These are phyloP conservation scores for Tephrocybe sp. DNA, from an alignment of 768 basidiomycete genomes.

Conservation along the genomic window DNA sequence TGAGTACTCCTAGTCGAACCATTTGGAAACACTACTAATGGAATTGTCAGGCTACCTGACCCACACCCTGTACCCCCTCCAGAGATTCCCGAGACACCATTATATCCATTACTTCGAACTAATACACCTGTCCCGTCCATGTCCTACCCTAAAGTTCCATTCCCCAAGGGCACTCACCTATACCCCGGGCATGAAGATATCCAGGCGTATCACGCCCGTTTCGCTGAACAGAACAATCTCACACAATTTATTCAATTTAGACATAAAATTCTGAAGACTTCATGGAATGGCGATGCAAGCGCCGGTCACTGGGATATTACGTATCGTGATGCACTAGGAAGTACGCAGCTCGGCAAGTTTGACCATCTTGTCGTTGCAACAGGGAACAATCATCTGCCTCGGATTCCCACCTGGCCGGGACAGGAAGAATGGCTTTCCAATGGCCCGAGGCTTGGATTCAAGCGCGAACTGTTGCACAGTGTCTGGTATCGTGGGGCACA, in stretches of 20 bases:
- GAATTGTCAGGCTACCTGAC: slow-evolving; percentile 31
- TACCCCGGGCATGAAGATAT: slow-evolving; percentile 49
- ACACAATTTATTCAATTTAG: slow-evolving; percentile 39
- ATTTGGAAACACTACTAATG: neutral
- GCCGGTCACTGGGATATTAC: slow-evolving; percentile 40
- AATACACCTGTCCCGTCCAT: slow-evolving; percentile 59
- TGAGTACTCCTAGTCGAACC: slow-evolving; percentile 17
- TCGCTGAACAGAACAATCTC: slow-evolving; percentile 39
- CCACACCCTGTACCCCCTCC: slow-evolving; percentile 35
- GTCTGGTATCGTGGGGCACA: slow-evolving; percentile 52
- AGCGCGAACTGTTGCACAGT: slow-evolving; percentile 49
- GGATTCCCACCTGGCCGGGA: slow-evolving; percentile 43
- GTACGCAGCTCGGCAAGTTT: slow-evolving; percentile 27
- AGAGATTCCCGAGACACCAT: slow-evolving; percentile 49
- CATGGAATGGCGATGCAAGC: slow-evolving; percentile 40
- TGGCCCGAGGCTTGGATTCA: slow-evolving; percentile 9
- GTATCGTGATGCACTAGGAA: slow-evolving; percentile 25
- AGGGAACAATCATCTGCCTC: slow-evolving; percentile 58
- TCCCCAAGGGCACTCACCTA: slow-evolving; percentile 48
- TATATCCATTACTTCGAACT: slow-evolving; percentile 54
- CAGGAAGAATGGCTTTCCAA: slow-evolving; percentile 48
- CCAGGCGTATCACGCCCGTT: slow-evolving; percentile 45
- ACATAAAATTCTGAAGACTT: slow-evolving; percentile 39
- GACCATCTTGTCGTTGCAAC: slow-evolving; percentile 57
- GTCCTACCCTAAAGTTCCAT: slow-evolving; percentile 58